Percentiles rank a stretch among this genome's conserved stretches.
These are phyloP conservation scores for Sarocladium kiliense DNA, from an alignment of 2,329 filamentous ascomycete genomes.

Conservation along the genomic window DNA sequence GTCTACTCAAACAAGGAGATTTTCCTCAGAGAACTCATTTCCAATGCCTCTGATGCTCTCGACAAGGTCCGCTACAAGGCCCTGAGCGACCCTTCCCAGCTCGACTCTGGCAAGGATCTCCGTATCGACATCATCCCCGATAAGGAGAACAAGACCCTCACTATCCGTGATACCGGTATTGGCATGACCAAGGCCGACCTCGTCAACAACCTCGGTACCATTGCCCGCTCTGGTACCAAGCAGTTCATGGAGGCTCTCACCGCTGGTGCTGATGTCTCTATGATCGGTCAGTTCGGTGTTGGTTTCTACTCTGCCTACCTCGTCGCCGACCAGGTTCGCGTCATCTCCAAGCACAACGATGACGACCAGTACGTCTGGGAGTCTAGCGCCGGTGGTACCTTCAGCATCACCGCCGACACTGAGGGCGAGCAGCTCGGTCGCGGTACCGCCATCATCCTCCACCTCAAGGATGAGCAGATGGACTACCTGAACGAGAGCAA, in stretches of 20 bases:
- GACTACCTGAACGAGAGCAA: slow-evolving; percentile 98
- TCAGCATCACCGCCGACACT: slow-evolving; percentile 86
- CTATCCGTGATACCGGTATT: slow-evolving; percentile 96
- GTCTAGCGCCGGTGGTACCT: slow-evolving; percentile 94
- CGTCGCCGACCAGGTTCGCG: slow-evolving; percentile 91
- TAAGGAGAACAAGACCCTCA: slow-evolving; percentile 96
- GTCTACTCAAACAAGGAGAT: slow-evolving; percentile 99
- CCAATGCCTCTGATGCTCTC: slow-evolving; percentile 96
- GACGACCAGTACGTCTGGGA: slow-evolving; percentile 99
- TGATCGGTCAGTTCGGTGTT: slow-evolving; percentile 99
- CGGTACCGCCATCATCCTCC: slow-evolving; percentile 95
- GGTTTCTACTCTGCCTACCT: slow-evolving; percentile 99
- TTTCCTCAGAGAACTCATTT: slow-evolving; percentile 97
- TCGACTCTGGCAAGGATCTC: slow-evolving; percentile 96
- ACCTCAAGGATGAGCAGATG: slow-evolving; percentile 98
- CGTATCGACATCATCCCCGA: slow-evolving; percentile 98
- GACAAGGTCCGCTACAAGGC: slow-evolving; percentile 99
- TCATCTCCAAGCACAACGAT: slow-evolving; percentile 98
- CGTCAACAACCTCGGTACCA: slow-evolving; percentile 99
- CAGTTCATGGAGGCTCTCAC: slow-evolving; percentile 99
- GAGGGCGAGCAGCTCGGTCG: slow-evolving; percentile 88
- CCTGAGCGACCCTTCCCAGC: slow-evolving; percentile 93
- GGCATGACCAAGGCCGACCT: slow-evolving; percentile 99
- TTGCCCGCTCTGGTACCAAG: slow-evolving; percentile 98
- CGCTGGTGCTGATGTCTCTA: slow-evolving; percentile 97